Evolutionary conservation across 129 eudicot species (phyloP), one percentile per base, ranked within the genome.

Genomic region (Ambrosia artemisiifolia): DNA sequence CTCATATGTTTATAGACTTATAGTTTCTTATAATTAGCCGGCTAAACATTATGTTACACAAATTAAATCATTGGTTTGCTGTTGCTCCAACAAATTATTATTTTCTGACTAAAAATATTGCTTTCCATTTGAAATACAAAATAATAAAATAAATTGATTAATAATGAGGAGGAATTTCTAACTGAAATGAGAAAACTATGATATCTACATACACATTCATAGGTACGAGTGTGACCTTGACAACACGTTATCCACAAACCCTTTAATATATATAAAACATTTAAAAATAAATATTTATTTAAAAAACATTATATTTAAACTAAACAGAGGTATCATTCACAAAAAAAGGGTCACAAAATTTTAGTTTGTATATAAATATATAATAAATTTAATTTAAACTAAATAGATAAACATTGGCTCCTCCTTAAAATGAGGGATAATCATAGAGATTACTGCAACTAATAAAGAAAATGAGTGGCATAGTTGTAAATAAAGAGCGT

Each of bases 381-480:
- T 3, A 51, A 7, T 5, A 16, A 56, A n/a, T n/a, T n/a, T n/a
- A 8, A 57, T 11, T 30, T 59, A 30, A 59, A 30, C 19, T 59
- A 30, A 59, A 30, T 18, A 30, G 28, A 57, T 30, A 46, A 72
- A n/a, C 59, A 5, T 11, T 66, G 13, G 40, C 33, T 16, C 57
- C n/a, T 53, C 77, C 82, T 59, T 35, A 12, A 54, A 24, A 10
- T 6, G 6, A 55, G 73, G 61, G 19, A 66, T 36, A 48, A 51
- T n/a, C 40, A 40, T 70, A 61, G 35, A 69, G 67, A 78, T 78
- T 44, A 12, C 57, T 24, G 81, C 49, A 59, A 76, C 8, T 30
- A 19, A 35, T 30, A 24, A 50, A 28, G 14, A 65, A 32, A 18
- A 42, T 50, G 11, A 65, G 59, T 16, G 65, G 18, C 32, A 13